Conservation (phyloP, 176 grass and related monocot species). For the Aegilops speltoides region DNA sequence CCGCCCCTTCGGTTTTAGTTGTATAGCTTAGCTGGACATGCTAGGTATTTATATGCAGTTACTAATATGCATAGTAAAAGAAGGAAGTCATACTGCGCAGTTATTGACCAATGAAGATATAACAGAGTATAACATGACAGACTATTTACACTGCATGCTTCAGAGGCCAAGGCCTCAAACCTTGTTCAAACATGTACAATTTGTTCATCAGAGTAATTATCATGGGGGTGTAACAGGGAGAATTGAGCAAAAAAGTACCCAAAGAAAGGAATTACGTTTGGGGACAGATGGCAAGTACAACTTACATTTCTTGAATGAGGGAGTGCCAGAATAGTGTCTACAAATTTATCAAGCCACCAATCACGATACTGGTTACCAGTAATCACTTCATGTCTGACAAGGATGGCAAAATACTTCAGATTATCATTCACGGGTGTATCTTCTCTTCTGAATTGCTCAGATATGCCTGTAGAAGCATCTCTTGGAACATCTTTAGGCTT, state of each 20-base stretch:
- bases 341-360: slow-evolving; percentile 77
- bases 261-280: not conserved
- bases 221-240: not conserved
- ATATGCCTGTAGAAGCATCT: slow-evolving; percentile 32
- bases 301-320: slow-evolving; percentile 3
- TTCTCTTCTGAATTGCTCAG: slow-evolving; percentile 56
- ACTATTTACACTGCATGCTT: not conserved
- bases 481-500: slow-evolving; percentile 61
- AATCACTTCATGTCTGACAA: slow-evolving; percentile 62
- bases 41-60: not conserved
- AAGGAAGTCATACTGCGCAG: not conserved
- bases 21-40: not conserved
- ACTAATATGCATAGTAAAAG: not conserved
- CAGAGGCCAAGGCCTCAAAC: not conserved
- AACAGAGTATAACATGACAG: not conserved
- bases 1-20: not conserved
- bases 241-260: not conserved
- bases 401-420: slow-evolving; percentile 47
- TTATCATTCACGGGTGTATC: slow-evolving; percentile 68
- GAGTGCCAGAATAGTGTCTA: slow-evolving; percentile 49
- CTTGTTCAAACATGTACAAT: not conserved
- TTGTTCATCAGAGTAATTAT: not conserved
- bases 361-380: slow-evolving; percentile 64
- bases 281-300: not conserved
- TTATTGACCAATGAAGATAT: not conserved